phyloP scores from a whole-genome alignment of 306 rosid species.

The Quercus wislizeni region DNA sequence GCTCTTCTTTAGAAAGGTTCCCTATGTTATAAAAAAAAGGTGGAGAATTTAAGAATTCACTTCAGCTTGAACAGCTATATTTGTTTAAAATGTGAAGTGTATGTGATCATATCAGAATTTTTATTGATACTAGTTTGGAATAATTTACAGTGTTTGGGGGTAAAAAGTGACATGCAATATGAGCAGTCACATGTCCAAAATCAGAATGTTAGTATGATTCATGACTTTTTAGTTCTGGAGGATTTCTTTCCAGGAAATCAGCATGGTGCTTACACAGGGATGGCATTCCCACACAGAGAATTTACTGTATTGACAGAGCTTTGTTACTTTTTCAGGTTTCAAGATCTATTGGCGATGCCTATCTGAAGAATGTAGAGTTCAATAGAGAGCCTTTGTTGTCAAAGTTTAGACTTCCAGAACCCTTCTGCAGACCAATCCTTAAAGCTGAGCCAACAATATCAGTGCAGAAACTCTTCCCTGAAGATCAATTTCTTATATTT shows the following conservation, averaged over 20 bases:
- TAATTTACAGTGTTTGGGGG: not conserved
- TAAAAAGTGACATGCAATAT: not conserved
- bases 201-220: not conserved
- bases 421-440: slow-evolving; percentile 79
- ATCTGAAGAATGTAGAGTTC: slow-evolving; percentile 78
- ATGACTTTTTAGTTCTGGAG: not conserved
- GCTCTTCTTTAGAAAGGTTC: too few species aligned
- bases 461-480: slow-evolving; percentile 59
- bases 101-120: not conserved
- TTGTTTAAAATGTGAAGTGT: not conserved
- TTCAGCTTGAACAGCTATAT: not conserved
- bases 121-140: not conserved
- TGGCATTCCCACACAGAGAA: not conserved
- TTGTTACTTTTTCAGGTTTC: slow-evolving; percentile 62
- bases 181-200: not conserved
- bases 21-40: too few species aligned
- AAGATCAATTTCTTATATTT: slow-evolving; percentile 82
- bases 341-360: slow-evolving; percentile 97
- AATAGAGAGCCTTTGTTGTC: slow-evolving; percentile 71
- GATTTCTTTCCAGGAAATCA: not conserved
- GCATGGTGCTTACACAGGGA: not conserved
- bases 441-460: slow-evolving; percentile 75
- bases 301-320: not conserved
- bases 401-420: slow-evolving; percentile 72
- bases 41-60: not conserved